These are phyloP conservation scores for Arabis hirsuta DNA, from an alignment of 345 rosid genomes.

Conservation along the genomic window DNA sequence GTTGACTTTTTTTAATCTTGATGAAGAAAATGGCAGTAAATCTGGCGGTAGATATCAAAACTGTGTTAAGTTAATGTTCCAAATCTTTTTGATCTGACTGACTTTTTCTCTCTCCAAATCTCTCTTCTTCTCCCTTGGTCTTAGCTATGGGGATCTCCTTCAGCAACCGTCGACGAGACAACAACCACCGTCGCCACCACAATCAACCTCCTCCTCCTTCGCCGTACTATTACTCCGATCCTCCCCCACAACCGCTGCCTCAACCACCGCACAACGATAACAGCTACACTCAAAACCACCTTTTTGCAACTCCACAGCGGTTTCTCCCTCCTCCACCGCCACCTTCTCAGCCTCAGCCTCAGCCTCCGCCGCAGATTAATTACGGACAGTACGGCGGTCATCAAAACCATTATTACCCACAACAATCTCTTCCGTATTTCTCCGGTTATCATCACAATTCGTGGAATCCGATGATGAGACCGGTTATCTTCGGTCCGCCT, in stretches of 20 bases:
- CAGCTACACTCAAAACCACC: slow-evolving; percentile 42
- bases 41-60: slow-evolving; percentile 8
- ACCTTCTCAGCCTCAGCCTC: slow-evolving; percentile 39
- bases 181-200: slow-evolving; percentile 45
- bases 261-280: slow-evolving; percentile 47
- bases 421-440: slow-evolving; percentile 52
- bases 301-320: slow-evolving; percentile 36
- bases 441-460: slow-evolving; percentile 55
- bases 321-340: slow-evolving; percentile 45
- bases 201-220: slow-evolving; percentile 46
- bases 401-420: slow-evolving; percentile 44
- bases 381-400: slow-evolving; percentile 55
- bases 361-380: slow-evolving; percentile 47
- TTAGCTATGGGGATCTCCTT: slow-evolving; percentile 72
- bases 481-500: slow-evolving; percentile 41
- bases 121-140: slow-evolving; percentile 23
- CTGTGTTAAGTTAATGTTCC: slow-evolving; percentile 1
- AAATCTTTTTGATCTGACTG: slow-evolving; percentile 18
- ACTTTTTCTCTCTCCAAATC: slow-evolving; percentile 10
- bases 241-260: slow-evolving; percentile 43
- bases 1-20: slow-evolving; percentile 3
- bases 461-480: slow-evolving; percentile 56
- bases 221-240: slow-evolving; percentile 43
- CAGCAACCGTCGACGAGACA: slow-evolving; percentile 71
- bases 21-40: slow-evolving; percentile 23